Conservation (phyloP, 75 land plant genomes). For the Adiantum capillusveneris region DNA sequence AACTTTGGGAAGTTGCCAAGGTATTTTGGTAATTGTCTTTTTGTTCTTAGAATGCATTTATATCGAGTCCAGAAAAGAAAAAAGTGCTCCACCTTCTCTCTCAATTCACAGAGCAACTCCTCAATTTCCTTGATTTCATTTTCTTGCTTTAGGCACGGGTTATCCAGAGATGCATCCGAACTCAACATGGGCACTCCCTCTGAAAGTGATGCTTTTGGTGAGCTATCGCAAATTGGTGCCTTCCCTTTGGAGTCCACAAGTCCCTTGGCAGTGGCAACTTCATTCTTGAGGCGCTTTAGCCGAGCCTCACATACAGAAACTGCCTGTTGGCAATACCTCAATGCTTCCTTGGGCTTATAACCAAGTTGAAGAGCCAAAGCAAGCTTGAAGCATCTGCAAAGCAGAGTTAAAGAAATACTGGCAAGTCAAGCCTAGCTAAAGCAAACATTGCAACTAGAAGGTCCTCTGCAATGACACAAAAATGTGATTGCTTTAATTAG, state of each 20-base stretch:
- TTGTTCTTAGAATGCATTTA: too few relatives aligned
- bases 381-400: constrained; percentile 80
- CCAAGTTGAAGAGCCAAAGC: constrained; percentile 76
- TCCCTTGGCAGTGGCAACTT: constrained; percentile 20
- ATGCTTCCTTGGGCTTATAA: constrained; percentile 60
- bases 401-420: too few relatives aligned
- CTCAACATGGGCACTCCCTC: constrained; percentile 4
- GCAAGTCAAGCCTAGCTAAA: background rate
- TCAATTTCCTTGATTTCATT: constrained; percentile 61
- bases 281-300: constrained; percentile 47
- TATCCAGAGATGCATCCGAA: constrained; percentile 1
- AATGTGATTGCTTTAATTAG: background rate
- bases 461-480: too few relatives aligned
- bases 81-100: constrained; percentile 60
- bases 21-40: too few relatives aligned
- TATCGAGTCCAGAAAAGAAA: background rate
- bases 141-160: constrained; percentile 27
- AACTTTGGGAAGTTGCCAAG: too few relatives aligned
- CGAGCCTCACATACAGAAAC: constrained; percentile 68
- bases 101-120: constrained; percentile 55
- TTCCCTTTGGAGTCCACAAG: constrained; percentile 9
- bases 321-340: constrained; percentile 70
- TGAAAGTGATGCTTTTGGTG: constrained; percentile 5
- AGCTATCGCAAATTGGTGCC: constrained; percentile 12
- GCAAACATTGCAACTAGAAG: too few relatives aligned